A percentile compares a stretch with the other conserved stretches of the same genome.
These are phyloP conservation scores for Penicillium sp. DNA, from an alignment of 2,329 filamentous ascomycete genomes.

Conservation along the genomic window DNA sequence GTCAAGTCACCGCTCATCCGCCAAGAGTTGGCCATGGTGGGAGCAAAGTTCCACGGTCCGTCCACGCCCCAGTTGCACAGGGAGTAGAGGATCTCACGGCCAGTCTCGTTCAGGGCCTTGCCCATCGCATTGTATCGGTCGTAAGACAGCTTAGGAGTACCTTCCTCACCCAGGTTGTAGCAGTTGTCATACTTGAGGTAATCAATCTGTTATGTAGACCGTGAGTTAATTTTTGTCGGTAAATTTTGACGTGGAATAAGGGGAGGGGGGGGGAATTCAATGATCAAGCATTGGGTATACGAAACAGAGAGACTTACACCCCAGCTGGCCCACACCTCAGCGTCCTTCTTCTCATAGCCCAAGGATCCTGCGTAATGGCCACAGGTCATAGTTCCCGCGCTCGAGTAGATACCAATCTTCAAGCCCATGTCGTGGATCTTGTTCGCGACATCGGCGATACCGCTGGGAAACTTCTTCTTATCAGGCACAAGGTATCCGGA, in stretches of 20 bases:
- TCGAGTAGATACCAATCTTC: slow-evolving; percentile 50
- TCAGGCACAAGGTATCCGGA: slow-evolving; percentile 42
- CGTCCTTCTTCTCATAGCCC: slow-evolving; percentile 49
- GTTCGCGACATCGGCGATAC: slow-evolving; percentile 45
- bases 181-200: slow-evolving; percentile 55
- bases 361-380: slow-evolving; percentile 40
- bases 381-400: slow-evolving; percentile 29
- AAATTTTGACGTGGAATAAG: neutral
- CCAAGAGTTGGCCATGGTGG: slow-evolving; percentile 44
- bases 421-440: slow-evolving; percentile 45
- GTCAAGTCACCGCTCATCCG: slow-evolving; percentile 45
- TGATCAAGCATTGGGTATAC: too few relatives aligned
- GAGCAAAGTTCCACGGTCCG: slow-evolving; percentile 44
- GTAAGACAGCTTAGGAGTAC: slow-evolving; percentile 42
- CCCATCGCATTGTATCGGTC: slow-evolving; percentile 46
- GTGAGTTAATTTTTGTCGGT: neutral
- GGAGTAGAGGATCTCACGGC: slow-evolving; percentile 42
- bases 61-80: slow-evolving; percentile 51
- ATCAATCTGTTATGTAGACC: slow-evolving; percentile 20
- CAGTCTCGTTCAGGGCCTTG: slow-evolving; percentile 44
- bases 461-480: slow-evolving; percentile 42
- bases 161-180: slow-evolving; percentile 49
- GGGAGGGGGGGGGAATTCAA: too few relatives aligned
- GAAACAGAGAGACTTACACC: slow-evolving; percentile 33
- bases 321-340: slow-evolving; percentile 47